These are phyloP conservation scores for Aspergillus conjunctus DNA, from an alignment of 495 filamentous ascomycete species.

Conservation along the genomic window DNA sequence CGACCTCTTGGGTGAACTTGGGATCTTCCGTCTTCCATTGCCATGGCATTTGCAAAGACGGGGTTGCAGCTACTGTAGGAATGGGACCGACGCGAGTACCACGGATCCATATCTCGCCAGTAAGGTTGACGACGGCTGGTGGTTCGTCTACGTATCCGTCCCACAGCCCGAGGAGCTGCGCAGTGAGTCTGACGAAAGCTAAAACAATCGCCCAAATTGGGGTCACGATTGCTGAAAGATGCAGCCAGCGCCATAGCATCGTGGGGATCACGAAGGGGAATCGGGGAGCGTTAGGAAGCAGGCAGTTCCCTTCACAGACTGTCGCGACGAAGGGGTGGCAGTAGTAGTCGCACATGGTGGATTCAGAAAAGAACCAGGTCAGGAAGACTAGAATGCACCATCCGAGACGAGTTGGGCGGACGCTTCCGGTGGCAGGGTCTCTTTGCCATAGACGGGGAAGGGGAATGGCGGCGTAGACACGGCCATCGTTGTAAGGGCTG, in stretches of 20 bases:
- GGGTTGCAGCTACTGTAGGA: slow-evolving; percentile 17
- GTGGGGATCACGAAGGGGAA: slow-evolving; percentile 51
- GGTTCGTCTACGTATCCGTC: slow-evolving; percentile 49
- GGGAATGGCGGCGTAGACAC: slow-evolving; percentile 48
- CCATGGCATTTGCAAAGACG: not conserved
- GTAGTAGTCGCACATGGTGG: slow-evolving; percentile 61
- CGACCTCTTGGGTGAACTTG: not conserved
- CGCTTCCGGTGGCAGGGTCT: slow-evolving; percentile 42
- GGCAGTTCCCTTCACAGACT: slow-evolving; percentile 48
- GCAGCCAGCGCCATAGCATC: slow-evolving; percentile 51
- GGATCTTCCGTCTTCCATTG: not conserved
- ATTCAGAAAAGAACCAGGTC: slow-evolving; percentile 62
- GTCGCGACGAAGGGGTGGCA: slow-evolving; percentile 57
- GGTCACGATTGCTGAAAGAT: slow-evolving; percentile 34
- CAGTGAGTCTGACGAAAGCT: slow-evolving; percentile 35
- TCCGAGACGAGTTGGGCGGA: slow-evolving; percentile 59
- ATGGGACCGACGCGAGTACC: slow-evolving; percentile 30
- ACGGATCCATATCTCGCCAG: slow-evolving; percentile 40
- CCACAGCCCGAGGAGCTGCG: slow-evolving; percentile 44
- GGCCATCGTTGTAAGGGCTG: slow-evolving; percentile 32
- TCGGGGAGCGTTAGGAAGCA: slow-evolving; percentile 46
- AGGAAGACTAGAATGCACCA: slow-evolving; percentile 49
- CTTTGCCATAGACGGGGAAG: slow-evolving; percentile 61
- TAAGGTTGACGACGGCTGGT: slow-evolving; percentile 28
- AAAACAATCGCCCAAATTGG: slow-evolving; percentile 38